A percentile compares a stretch with the other conserved stretches of the same genome.
Conservation (phyloP, 768 basidiomycete genomes). For the Russula abietina region DNA sequence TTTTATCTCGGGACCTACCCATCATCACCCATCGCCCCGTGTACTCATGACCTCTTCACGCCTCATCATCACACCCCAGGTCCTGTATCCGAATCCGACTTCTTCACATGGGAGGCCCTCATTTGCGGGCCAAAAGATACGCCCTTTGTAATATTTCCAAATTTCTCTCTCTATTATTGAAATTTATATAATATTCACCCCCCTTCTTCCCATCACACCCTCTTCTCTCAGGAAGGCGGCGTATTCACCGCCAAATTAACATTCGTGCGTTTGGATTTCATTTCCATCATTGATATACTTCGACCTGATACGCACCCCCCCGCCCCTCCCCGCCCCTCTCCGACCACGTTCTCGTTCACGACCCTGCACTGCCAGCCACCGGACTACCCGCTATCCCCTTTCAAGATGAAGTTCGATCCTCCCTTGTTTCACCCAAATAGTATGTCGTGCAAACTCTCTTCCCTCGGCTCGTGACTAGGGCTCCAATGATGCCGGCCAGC, state of each 20-base stretch:
- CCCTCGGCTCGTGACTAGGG: not conserved
- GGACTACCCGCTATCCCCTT: slow-evolving; percentile 96
- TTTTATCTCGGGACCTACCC: not conserved
- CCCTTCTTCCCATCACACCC: no score
- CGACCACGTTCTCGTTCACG: slow-evolving; percentile 2
- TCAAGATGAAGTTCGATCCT: slow-evolving; percentile 99
- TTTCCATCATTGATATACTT: no score
- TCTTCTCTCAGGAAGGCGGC: slow-evolving; percentile 71
- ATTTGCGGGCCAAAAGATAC: slow-evolving; percentile 93
- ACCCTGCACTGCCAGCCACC: slow-evolving; percentile 47
- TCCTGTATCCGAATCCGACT: slow-evolving; percentile 85
- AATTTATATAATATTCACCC: not conserved
- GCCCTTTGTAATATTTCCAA: slow-evolving; percentile 61
- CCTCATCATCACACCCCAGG: slow-evolving; percentile 38
- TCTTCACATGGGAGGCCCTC: slow-evolving; percentile 95
- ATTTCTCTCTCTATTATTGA: slow-evolving; percentile 20
- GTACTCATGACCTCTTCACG: not conserved
- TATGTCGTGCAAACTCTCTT: slow-evolving; percentile 37
- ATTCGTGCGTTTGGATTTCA: slow-evolving; percentile 57
- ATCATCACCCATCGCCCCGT: not conserved
- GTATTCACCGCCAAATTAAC: slow-evolving; percentile 88
- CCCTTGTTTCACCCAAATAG: slow-evolving; percentile 97
- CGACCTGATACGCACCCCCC: not conserved
- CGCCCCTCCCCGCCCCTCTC: slow-evolving; percentile 1
- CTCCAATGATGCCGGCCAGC: not conserved